phyloP scores from a whole-genome alignment of 306 rosid genomes.

The Hylodesmum podocarpum region DNA sequence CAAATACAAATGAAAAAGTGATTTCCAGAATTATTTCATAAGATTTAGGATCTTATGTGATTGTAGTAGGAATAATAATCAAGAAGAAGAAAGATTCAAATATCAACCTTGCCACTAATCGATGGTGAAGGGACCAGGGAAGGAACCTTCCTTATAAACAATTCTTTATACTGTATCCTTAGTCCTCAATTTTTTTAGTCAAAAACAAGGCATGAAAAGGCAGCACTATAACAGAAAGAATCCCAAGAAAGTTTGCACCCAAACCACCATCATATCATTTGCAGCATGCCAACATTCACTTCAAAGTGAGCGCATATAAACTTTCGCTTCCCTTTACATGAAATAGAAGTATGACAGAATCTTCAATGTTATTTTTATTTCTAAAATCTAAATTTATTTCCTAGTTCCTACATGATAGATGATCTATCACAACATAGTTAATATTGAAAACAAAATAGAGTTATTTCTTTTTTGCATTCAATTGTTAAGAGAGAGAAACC shows the following conservation, averaged over 20 bases:
- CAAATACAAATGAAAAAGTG: background rate
- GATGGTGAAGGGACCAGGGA: background rate
- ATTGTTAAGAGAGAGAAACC: background rate
- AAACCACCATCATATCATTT: too few relatives aligned
- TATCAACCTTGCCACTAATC: background rate
- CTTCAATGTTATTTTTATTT: background rate
- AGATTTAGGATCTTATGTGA: background rate
- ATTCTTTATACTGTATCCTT: background rate
- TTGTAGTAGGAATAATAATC: background rate
- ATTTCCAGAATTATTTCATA: background rate
- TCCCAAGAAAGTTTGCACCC: too few relatives aligned
- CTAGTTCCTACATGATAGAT: background rate
- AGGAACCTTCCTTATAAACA: background rate
- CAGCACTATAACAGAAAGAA: too few relatives aligned
- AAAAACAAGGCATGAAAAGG: too few relatives aligned
- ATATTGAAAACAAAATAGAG: background rate
- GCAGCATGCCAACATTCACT: too few relatives aligned
- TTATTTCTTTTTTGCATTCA: background rate
- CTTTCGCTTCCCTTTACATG: background rate
- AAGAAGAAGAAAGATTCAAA: background rate
- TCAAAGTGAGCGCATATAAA: background rate
- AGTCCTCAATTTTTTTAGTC: too few relatives aligned
- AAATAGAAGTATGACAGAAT: background rate
- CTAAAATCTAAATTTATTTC: background rate
- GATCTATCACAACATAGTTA: background rate